Conservation (phyloP, 2,329 filamentous ascomycete genomes). For the Xylaria sp. region DNA sequence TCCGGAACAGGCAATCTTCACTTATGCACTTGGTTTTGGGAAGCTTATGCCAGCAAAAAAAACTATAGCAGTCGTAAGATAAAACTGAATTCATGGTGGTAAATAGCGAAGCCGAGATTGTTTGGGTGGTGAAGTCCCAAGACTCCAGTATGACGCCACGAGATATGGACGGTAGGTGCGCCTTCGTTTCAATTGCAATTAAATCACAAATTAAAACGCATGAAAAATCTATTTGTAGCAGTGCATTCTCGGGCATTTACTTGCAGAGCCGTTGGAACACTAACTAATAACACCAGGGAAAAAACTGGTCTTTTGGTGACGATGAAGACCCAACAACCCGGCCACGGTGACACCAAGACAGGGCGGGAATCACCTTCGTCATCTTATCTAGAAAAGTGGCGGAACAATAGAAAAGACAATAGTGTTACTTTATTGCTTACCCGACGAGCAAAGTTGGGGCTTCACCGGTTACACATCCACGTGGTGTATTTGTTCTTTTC, state of each 20-base stretch:
- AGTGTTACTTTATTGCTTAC: conserved; percentile 34
- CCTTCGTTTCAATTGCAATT: neutral
- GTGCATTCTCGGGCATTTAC: conserved; percentile 1
- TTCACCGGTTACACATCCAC: conserved; percentile 28
- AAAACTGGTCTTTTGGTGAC: neutral
- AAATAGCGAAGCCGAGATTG: conserved; percentile 12
- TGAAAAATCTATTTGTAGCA: neutral
- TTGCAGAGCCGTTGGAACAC: conserved; percentile 26
- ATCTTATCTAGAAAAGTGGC: conserved; percentile 18
- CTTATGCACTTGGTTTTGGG: conserved; percentile 1
- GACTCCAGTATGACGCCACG: conserved; percentile 11
- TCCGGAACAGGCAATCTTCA: conserved; percentile 13
- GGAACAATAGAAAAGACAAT: conserved; percentile 31
- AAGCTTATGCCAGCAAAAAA: conserved; percentile 14
- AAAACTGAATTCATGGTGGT: conserved; percentile 2
- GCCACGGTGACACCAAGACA: conserved; percentile 27
- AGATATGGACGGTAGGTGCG: neutral
- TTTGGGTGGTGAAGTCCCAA: conserved; percentile 4
- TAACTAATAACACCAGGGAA: neutral
- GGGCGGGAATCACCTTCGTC: conserved; percentile 6
- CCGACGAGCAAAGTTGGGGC: conserved; percentile 2
- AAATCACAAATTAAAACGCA: no score
- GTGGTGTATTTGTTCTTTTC: conserved; percentile 13
- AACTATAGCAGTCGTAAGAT: conserved; percentile 7
- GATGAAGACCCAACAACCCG: neutral